Conservation (phyloP, 1,284 basidiomycete genomes). For the Irpex rosettiformis region DNA sequence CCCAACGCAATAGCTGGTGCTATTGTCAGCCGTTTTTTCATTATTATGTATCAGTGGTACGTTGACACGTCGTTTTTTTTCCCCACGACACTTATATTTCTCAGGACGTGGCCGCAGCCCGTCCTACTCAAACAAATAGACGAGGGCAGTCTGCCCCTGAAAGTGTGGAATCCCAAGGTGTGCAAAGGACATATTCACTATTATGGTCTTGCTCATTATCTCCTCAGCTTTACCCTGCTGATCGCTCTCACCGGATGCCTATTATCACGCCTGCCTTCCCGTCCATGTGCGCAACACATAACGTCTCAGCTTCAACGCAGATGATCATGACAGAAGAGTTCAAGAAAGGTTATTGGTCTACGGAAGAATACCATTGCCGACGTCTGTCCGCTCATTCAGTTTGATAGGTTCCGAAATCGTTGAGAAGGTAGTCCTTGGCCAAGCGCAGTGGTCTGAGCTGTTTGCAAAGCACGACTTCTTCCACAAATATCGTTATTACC, state of each 20-base stretch:
- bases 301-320: conserved; percentile 94
- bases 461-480: conserved; percentile 97
- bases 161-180: conserved; percentile 98
- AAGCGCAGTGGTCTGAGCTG: conserved; percentile 87
- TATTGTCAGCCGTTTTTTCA: conserved; percentile 96
- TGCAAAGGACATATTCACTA: conserved; percentile 10
- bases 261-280: conserved; percentile 99
- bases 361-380: neutral
- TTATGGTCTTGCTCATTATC: neutral
- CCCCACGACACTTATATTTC: conserved; percentile 5
- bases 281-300: conserved; percentile 99
- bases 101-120: conserved; percentile 95
- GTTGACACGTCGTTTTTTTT: conserved; percentile 23
- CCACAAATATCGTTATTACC: conserved; percentile 94
- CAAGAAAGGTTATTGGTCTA: conserved; percentile 64
- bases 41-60: conserved; percentile 95
- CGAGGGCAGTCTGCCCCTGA: conserved; percentile 88
- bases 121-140: conserved; percentile 96
- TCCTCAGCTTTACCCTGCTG: conserved; percentile 82
- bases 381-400: neutral
- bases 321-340: conserved; percentile 97
- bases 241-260: conserved; percentile 97
- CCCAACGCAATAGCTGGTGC: conserved; percentile 93
- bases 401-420: conserved; percentile 83
- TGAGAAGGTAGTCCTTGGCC: conserved; percentile 85